Conservation (phyloP, 2,329 filamentous ascomycete genomes). For the Colletotrichum coccodes region DNA sequence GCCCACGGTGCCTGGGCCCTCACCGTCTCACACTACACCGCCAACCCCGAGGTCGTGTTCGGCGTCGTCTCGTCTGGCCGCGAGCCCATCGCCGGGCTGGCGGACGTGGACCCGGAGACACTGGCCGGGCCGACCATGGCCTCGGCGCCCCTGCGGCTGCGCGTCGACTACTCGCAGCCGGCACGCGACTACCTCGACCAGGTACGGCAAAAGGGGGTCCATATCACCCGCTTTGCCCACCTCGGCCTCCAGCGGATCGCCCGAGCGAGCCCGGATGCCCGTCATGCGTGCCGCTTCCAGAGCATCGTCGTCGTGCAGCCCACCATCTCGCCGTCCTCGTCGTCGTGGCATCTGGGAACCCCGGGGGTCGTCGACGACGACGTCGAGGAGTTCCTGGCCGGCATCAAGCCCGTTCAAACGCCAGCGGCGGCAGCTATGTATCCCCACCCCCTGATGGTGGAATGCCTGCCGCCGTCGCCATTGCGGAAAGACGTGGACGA, state of each 20-base stretch:
- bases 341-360: background rate
- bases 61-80: slow-evolving; percentile 47
- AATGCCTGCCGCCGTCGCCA: background rate
- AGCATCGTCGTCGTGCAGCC: slow-evolving; percentile 43
- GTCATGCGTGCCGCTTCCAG: slow-evolving; percentile 34
- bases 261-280: slow-evolving; percentile 24
- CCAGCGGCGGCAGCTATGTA: background rate
- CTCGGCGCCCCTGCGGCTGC: slow-evolving; percentile 31
- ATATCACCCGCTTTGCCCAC: slow-evolving; percentile 40
- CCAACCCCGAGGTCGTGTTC: slow-evolving; percentile 48
- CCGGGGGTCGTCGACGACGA: background rate
- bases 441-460: background rate
- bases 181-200: slow-evolving; percentile 19
- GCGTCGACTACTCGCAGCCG: slow-evolving; percentile 24
- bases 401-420: background rate
- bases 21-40: slow-evolving; percentile 47
- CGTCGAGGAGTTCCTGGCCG: background rate
- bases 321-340: background rate
- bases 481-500: background rate
- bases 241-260: slow-evolving; percentile 42
- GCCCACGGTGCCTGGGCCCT: slow-evolving; percentile 49
- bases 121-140: slow-evolving; percentile 38
- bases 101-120: background rate
- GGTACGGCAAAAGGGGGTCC: slow-evolving; percentile 40
- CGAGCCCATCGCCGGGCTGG: slow-evolving; percentile 22